Base-by-base conservation (phyloP, 345 rosid species). In the Conringia planisiliqua region DNA sequence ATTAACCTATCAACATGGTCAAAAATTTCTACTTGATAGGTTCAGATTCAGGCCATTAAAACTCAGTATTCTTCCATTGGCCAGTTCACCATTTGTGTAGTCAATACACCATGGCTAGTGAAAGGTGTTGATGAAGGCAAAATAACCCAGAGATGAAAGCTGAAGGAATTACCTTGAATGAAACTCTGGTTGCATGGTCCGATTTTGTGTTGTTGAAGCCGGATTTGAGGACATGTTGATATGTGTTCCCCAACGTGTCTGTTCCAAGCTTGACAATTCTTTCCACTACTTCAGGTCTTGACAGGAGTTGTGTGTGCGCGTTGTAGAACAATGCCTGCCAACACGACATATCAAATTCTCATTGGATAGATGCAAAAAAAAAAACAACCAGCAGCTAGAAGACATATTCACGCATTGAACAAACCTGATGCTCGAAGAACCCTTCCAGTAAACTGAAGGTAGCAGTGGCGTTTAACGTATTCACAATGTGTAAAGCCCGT, bases 181-280 rank as follows among this genome's bases (percentile, higher is more conserved):
- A 89, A 56, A 91, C 83, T 73, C 93, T 82, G 17, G 97, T 88
- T 66, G 84, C 78, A 47, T 70, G 86, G 82, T 91, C 96, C 7
- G 93, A 84, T 43, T 66, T 72, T 3, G 63, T 77, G 71, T 85
- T 73, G 20, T 10, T 75, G 51, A 93, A 87, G 16, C 94, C 97
- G 12, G 88, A 80, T 78, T 82, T 74, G 10, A 93, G 72, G 3
- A 68, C 74, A 38, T 81, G 61, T 4, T 38, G 65, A 46, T 79
- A 85, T 2, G 97, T 84, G 54, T 84, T 79, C 62, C 99, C 93
- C 10, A 87, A 74, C 5, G 73, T 76, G n/a, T 10, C 56, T 35
- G 84, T 36, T 10, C 88, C 83, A 54, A 87, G 81, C 74, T 88
- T 55, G 43, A 82, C 85, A 3, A 93, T 86, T 48, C 79, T 83